Percentiles rank a stretch among this genome's conserved stretches.
phyloP scores from a whole-genome alignment of 1,284 basidiomycete species.

The Mycena sp. region DNA sequence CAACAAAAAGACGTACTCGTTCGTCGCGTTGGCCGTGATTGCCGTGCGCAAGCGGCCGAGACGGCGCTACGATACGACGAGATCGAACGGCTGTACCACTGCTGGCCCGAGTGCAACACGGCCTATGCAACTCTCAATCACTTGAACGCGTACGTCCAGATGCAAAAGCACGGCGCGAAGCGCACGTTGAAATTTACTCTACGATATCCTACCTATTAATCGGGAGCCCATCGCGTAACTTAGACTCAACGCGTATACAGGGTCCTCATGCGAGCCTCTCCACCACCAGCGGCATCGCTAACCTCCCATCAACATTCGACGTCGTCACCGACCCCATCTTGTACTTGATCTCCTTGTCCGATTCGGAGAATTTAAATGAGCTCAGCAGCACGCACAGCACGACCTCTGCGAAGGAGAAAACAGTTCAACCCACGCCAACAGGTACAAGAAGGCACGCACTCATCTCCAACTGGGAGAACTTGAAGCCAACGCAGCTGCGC shows the following conservation, averaged over 20 bases:
- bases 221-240: too few relatives aligned
- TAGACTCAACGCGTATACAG: too few relatives aligned
- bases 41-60: slow-evolving; percentile 85
- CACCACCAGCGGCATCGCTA: too few relatives aligned
- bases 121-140: slow-evolving; percentile 92
- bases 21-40: slow-evolving; percentile 80
- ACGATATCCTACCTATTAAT: too few relatives aligned
- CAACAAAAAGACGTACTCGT: too few relatives aligned
- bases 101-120: slow-evolving; percentile 88
- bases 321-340: too few relatives aligned
- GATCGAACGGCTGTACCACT: slow-evolving; percentile 91
- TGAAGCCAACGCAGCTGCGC: slow-evolving; percentile 23
- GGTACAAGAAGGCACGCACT: slow-evolving; percentile 1
- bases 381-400: neutral
- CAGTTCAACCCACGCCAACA: too few relatives aligned
- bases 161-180: slow-evolving; percentile 91
- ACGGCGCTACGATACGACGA: slow-evolving; percentile 88
- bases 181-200: too few relatives aligned
- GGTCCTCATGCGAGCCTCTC: too few relatives aligned
- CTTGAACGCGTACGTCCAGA: slow-evolving; percentile 91
- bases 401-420: neutral
- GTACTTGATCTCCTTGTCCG: neutral
- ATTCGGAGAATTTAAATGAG: neutral
- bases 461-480: slow-evolving; percentile 20
- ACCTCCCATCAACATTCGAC: too few relatives aligned